These are phyloP conservation scores for Boletus rubropictus DNA, from an alignment of 768 basidiomycete species.

Conservation along the genomic window DNA sequence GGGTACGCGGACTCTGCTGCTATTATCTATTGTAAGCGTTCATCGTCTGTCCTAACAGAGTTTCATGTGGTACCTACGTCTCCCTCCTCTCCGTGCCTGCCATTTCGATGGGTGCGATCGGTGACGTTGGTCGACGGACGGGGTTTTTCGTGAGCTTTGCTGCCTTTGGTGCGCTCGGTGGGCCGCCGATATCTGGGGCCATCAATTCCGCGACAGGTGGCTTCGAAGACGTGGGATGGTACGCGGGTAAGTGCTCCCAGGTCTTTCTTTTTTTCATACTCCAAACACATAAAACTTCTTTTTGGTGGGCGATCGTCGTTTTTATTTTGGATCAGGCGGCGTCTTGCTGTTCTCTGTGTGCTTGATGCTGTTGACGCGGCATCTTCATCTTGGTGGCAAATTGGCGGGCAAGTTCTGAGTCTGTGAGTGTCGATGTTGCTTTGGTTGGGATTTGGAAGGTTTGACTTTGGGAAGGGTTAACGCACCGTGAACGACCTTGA, in stretches of 20 bases:
- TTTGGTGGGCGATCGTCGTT: no score
- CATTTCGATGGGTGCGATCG: slow-evolving; percentile 52
- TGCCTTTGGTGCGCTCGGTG: slow-evolving; percentile 57
- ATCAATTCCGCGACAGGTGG: slow-evolving; percentile 49
- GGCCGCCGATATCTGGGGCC: slow-evolving; percentile 71
- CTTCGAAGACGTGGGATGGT: slow-evolving; percentile 35
- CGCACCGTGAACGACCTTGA: no score
- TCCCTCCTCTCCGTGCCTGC: slow-evolving; percentile 52
- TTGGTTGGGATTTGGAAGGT: no score
- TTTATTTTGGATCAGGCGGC: slow-evolving; percentile 23
- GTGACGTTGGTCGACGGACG: slow-evolving; percentile 57
- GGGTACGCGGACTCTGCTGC: slow-evolving; percentile 40
- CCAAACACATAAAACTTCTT: not conserved
- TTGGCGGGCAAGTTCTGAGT: slow-evolving; percentile 39
- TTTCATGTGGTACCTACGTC: slow-evolving; percentile 58
- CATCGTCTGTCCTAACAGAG: slow-evolving; percentile 30
- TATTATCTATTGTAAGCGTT: not conserved
- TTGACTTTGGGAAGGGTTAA: no score
- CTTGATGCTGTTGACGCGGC: slow-evolving; percentile 36
- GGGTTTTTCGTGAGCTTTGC: slow-evolving; percentile 61
- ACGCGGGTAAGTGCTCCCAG: slow-evolving; percentile 32
- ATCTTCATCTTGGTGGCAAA: slow-evolving; percentile 35
- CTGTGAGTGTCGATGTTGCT: no score
- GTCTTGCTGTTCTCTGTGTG: slow-evolving; percentile 38
- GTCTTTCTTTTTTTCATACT: not conserved